Base-by-base conservation (phyloP, 2,329 filamentous ascomycete species). In the Aspergillus sp. region DNA sequence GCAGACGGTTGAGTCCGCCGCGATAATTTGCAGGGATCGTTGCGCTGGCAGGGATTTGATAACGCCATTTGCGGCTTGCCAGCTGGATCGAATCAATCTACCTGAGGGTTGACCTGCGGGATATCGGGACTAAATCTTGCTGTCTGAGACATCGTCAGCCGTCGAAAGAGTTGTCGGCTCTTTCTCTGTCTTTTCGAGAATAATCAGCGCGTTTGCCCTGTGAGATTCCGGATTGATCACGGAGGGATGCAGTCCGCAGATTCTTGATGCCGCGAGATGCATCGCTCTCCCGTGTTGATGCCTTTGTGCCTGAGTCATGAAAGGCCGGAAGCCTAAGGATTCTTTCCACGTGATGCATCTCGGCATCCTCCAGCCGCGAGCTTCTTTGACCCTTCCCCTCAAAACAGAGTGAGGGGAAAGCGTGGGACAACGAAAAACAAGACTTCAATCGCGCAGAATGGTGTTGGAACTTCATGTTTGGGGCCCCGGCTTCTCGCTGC, bases 401-500 rank as follows among this genome's bases (percentile, higher is more conserved):
- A 23, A n/a, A 31, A 31, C 45, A 47, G 43, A 31, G 51, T 38
- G 54, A 57, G 48, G 48, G 48, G 54, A 55, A 57, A 28, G 25
- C 23, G 28, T 48, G 53, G 53, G 23, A 46, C 23, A 15, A 13
- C 34, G 3, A 45, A 47, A 60, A 47, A 7, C 52, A 63, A 51
- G n/a, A 31, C 28, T 50, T 54, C 30, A 38, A 49, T 30, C 46
- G 43, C 46, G 62, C 64, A 72, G 61, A 59, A 85, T 85, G 82
- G 82, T 87, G 65, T 79, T 92, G 53, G 87, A 94, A 79, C 86
- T 99, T 63, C 91, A 97, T 79, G 85, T 97, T 72, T 96, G 93
- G 90, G 93, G 93, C 54, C 89, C 92, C 58, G 93, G 91, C 46
- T 96, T 97, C 76, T 89, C 88, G 46, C 86, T 97, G 49, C 89